Evolutionary conservation across 257 asterid genomes (phyloP).

Genomic region (Plantago elongata): DNA sequence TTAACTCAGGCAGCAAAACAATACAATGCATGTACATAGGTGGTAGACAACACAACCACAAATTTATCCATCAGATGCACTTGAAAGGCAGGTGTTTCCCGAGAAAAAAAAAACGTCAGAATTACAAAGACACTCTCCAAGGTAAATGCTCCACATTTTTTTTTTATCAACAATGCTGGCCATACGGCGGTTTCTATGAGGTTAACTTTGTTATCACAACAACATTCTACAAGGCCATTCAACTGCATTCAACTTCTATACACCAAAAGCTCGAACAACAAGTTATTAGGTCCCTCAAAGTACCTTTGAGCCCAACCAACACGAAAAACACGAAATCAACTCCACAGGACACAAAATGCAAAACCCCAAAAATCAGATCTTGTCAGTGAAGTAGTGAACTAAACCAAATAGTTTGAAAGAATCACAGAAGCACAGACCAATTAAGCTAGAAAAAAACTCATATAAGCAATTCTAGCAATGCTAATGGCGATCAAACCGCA

Average conservation of each 20-base stretch:
- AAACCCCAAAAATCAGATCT: conserved; percentile 39
- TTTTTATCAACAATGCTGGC: not conserved
- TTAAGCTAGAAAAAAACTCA: conserved; percentile 16
- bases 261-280: conserved; percentile 5
- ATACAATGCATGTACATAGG: conserved; percentile 4
- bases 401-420: conserved; percentile 15
- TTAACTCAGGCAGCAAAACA: not conserved
- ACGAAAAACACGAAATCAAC: not conserved
- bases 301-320: not conserved
- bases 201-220: conserved; percentile 1
- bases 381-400: conserved; percentile 22
- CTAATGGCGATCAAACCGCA: conserved; percentile 25
- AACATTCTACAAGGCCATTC: conserved; percentile 10
- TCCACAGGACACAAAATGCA: conserved; percentile 19
- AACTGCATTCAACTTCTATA: conserved; percentile 5
- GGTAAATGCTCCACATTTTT: conserved; percentile 1
- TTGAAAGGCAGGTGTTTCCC: not conserved
- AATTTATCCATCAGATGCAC: conserved; percentile 1
- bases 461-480: conserved; percentile 21
- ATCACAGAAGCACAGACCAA: conserved; percentile 11
- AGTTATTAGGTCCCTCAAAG: not conserved
- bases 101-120: too few species aligned
- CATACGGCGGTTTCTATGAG: not conserved
- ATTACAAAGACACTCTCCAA: not conserved
- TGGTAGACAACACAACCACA: not conserved